phyloP scores from a whole-genome alignment of 257 asterid genomes.

The Solanum chiquidenum region DNA sequence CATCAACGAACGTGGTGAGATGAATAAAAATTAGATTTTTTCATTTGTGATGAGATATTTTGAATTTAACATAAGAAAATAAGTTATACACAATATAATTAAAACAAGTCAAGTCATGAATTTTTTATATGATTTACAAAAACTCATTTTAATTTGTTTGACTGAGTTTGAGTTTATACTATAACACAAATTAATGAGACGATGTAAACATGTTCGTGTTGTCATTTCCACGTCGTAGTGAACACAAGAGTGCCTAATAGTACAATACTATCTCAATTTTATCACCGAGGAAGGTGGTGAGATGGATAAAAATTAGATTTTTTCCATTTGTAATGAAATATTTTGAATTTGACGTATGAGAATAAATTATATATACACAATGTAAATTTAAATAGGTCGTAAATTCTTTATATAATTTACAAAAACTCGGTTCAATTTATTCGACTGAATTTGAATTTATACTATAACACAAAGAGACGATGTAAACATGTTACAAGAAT shows the following conservation, averaged over 20 bases:
- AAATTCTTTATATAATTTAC: not conserved
- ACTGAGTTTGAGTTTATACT: not conserved
- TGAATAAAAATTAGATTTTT: not conserved
- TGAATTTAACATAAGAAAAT: not conserved
- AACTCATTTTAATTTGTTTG: not conserved
- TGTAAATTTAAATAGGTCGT: not conserved
- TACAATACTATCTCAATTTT: not conserved
- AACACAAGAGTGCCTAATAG: not conserved
- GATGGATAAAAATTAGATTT: not conserved
- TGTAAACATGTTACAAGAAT: rapidly evolving
- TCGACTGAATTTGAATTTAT: not conserved
- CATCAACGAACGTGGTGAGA: not conserved
- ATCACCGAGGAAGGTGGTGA: not conserved
- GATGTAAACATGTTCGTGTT: not conserved
- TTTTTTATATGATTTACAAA: not conserved
- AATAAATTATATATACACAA: not conserved
- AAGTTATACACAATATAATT: not conserved
- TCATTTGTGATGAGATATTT: not conserved
- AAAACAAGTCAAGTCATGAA: not conserved
- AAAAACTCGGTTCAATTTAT: not conserved
- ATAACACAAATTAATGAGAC: not conserved
- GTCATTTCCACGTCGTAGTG: not conserved
- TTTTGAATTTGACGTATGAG: not conserved
- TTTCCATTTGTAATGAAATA: not conserved
- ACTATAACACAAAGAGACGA: not conserved